Base-by-base conservation (phyloP, 2,329 filamentous ascomycete species). In the Pseudocercospora macadamiae region DNA sequence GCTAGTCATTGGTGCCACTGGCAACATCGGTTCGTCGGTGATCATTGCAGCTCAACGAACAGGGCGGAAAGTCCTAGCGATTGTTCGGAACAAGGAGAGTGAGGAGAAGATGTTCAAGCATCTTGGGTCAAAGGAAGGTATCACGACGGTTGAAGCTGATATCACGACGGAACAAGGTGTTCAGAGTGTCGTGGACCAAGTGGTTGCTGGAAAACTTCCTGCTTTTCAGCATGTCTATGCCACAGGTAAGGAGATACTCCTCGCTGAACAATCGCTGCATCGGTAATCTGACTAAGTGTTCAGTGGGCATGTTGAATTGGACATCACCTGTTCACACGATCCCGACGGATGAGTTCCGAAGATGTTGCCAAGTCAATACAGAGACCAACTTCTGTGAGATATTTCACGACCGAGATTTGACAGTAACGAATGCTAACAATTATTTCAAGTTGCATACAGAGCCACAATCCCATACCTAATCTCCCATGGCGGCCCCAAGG, bases 1-100 rank as follows among this genome's bases (percentile, higher is more conserved):
- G 51, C 68, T 77, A 16, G 64, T 77, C 45, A 64, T 76, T 47
- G 75, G 74, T 39, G 69, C 75, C 2, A 75, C 74, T 3, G 74
- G 74, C 19, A 75, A 77, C 60, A 74, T 76, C 49, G 74, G 75
- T 55, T 61, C 70, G 2, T 62, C 74, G 3, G 73, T 71, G 26
- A 60, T 75, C 30, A 70, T 62, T 3, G 71, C 60, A 4, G 71
- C 73, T 2, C 51, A 75, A 21, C 61, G 58, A 10, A 67, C 70
- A 9, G 59, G 63, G 8, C 70, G 69, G 34, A 64, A 71, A 3
- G 73, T 76, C 21, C 59, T 76, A 6, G 75, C 75, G 9, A 59
- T 77, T 18, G 73, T 75, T 3, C 72, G 75, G 12, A 76, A 68
- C 60, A 63, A 74, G 51, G 65, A 55, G 4, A 73, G 72, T 14